phyloP scores from a whole-genome alignment of 116 monocot species.

The Zostera marina region DNA sequence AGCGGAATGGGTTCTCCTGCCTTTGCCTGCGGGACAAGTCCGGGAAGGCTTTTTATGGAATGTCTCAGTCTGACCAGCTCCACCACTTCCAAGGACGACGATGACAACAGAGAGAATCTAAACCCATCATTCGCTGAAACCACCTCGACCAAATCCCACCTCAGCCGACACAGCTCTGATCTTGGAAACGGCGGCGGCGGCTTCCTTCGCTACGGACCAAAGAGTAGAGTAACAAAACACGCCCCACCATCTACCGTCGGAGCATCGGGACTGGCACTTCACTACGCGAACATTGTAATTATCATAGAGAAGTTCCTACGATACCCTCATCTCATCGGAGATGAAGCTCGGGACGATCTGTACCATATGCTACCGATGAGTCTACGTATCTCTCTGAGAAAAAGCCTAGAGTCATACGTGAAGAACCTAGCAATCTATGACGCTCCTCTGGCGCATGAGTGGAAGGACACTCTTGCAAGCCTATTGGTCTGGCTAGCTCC shows the following conservation, averaged over 20 bases:
- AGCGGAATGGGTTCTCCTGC: background rate
- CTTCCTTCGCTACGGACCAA: slow-evolving; percentile 29
- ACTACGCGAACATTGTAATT: slow-evolving; percentile 75
- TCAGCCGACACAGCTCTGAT: background rate
- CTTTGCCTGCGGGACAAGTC: slow-evolving; percentile 27
- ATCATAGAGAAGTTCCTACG: slow-evolving; percentile 79
- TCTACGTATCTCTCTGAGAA: slow-evolving; percentile 34
- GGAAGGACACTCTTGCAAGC: slow-evolving; percentile 53
- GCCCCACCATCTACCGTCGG: slow-evolving; percentile 65
- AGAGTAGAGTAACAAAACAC: slow-evolving; percentile 36
- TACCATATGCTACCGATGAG: slow-evolving; percentile 84
- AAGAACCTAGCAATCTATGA: slow-evolving; percentile 79
- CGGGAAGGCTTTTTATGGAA: slow-evolving; percentile 35
- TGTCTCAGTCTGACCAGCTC: slow-evolving; percentile 35
- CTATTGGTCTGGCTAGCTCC: slow-evolving; percentile 78
- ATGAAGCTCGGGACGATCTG: slow-evolving; percentile 76
- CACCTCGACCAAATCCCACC: too few relatives aligned
- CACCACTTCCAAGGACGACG: slow-evolving; percentile 11
- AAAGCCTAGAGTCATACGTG: slow-evolving; percentile 44
- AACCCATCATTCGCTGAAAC: too few relatives aligned
- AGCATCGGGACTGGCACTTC: slow-evolving; percentile 64
- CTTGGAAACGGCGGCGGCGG: slow-evolving; percentile 2
- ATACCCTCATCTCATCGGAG: slow-evolving; percentile 76
- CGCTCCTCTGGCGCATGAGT: slow-evolving; percentile 73
- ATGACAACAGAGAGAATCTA: slow-evolving; percentile 16